Conservation (phyloP, 2,329 filamentous ascomycete species). For the Claviceps spartinae region DNA sequence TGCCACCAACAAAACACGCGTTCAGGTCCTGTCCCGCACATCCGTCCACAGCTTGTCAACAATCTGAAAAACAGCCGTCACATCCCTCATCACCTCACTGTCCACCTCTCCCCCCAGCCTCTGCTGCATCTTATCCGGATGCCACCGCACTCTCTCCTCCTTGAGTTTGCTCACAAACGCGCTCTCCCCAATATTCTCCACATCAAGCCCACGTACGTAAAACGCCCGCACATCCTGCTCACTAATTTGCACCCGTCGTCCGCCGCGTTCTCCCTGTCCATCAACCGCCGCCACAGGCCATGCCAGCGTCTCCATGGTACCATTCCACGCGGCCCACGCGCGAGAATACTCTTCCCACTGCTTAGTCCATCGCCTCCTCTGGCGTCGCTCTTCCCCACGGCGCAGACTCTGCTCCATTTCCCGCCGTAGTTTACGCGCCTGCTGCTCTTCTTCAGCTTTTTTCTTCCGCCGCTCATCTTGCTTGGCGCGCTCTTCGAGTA, state of each 20-base stretch:
- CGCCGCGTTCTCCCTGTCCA: conserved; percentile 22
- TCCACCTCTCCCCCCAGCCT: conserved; percentile 63
- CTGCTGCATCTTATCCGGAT: conserved; percentile 96
- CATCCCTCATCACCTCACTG: conserved; percentile 55
- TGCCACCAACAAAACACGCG: background rate
- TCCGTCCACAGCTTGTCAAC: conserved; percentile 72
- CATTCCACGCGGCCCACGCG: conserved; percentile 48
- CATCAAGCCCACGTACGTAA: conserved; percentile 37
- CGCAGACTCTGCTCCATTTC: conserved; percentile 58
- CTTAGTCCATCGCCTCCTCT: conserved; percentile 38
- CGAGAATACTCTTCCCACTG: conserved; percentile 52
- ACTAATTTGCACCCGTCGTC: conserved; percentile 29
- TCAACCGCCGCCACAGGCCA: conserved; percentile 60
- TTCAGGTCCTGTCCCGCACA: conserved; percentile 19
- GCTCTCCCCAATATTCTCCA: conserved; percentile 30
- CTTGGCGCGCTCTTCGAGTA: conserved; percentile 61
- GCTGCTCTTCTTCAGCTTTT: conserved; percentile 36
- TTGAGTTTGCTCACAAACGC: conserved; percentile 48
- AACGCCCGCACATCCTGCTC: conserved; percentile 54
- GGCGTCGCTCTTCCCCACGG: conserved; percentile 50
- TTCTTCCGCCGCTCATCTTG: conserved; percentile 39
- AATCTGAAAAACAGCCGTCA: conserved; percentile 86
- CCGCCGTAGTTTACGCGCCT: conserved; percentile 37
- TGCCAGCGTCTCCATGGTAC: conserved; percentile 29
- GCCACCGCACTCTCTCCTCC: conserved; percentile 81